Evolutionary conservation across 73 alveolate genomes (phyloP), one percentile per base, ranked within the genome.

Genomic region (Paraurostyla sp.): DNA sequence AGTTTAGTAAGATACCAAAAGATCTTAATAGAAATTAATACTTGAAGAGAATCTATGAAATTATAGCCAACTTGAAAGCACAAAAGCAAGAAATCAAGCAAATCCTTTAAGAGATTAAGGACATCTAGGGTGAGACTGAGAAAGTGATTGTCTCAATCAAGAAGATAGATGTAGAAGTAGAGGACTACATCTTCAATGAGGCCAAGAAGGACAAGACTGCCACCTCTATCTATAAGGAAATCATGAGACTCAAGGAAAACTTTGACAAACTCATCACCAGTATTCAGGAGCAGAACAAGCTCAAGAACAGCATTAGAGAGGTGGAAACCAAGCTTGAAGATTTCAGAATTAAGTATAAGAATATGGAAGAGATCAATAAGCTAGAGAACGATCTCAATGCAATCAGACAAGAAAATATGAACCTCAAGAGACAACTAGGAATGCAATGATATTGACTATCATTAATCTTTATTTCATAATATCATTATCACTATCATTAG

Each of bases 141-240:
- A 50, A 59, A 22, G 65, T 76, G 32, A 85, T 85, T 27, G 29
- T n/a, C 38, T 30, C 60, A 30, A 85, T 91, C 45, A 84, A 75
- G 25, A 91, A 75, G 35, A 40, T 91, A 41, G 96, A 91, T 49
- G 58, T 48, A 23, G 89, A 91, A 35, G 87, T 85, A 2, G 96
- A 91, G 40, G 92, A 91, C 30, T 71, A 75, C 60, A 71, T 91
- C 42, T 91, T 91, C 71, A 52, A 91, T 33, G 91, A 80, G 41
- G 93, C 96, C 35, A 85, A 91, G 68, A 91, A 91, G 60, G 96
- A 91, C 32, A 91, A 91, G 49, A 62, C 62, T 20, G 88, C 91
- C 35, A 91, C 83, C 51, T 22, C 36, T 1, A 60, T 91, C 56
- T 91, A 91, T 80, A 88, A 91, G 76, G 93, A 91, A 42, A 63